Evolutionary conservation across 306 rosid genomes (phyloP).

Genomic region (Fragaria nilgerrensis): DNA sequence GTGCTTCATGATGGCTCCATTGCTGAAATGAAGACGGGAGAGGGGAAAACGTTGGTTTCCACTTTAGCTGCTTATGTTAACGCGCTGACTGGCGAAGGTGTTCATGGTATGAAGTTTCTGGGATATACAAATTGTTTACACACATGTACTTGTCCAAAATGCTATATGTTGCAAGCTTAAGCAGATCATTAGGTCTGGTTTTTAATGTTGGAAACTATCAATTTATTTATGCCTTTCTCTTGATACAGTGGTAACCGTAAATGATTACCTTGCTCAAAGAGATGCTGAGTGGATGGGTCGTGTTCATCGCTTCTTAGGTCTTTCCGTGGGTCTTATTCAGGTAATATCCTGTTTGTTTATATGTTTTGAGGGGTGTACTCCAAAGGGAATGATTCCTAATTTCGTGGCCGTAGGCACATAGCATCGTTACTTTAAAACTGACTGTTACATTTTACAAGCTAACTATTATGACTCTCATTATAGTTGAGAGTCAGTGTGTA

Average conservation of each 20-base stretch:
- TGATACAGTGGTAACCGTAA: constrained; percentile 82
- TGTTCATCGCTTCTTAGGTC: constrained; percentile 92
- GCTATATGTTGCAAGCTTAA: constrained; percentile 6
- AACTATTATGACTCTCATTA: neutral
- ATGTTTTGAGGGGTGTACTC: neutral
- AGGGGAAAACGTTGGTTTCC: constrained; percentile 93
- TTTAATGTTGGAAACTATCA: constrained; percentile 3
- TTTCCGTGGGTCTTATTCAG: constrained; percentile 95
- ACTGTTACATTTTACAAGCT: neutral
- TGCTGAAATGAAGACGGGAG: constrained; percentile 98
- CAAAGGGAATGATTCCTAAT: constrained; percentile 18
- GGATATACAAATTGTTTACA: neutral
- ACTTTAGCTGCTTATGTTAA: constrained; percentile 93
- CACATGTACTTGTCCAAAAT: neutral
- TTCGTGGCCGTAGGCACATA: constrained; percentile 10
- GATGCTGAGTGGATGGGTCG: constrained; percentile 99
- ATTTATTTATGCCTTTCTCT: constrained; percentile 15
- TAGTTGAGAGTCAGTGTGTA: neutral
- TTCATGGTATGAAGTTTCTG: constrained; percentile 41
- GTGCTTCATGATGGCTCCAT: constrained; percentile 97
- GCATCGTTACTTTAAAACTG: neutral
- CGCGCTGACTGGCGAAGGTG: constrained; percentile 90
- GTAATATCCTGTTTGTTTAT: constrained; percentile 35
- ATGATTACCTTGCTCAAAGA: constrained; percentile 97
- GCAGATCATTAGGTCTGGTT: neutral